Evolutionary conservation across 2,329 filamentous ascomycete genomes (phyloP).

Genomic region (Venturia oleaginea): DNA sequence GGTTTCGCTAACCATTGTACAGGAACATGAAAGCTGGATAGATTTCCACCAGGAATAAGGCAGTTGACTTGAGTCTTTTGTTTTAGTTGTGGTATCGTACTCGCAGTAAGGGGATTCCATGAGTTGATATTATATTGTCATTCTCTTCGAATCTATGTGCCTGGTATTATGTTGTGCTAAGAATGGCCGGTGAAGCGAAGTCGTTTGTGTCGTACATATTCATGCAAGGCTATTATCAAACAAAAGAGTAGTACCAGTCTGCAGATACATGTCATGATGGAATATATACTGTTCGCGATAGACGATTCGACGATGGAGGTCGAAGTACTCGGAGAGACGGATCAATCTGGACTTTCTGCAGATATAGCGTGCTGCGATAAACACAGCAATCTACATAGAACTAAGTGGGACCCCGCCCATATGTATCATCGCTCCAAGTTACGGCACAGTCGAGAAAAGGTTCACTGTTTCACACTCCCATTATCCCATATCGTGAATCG

Average conservation of each 20-base stretch:
- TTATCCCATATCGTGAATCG: not conserved
- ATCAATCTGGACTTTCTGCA: not conserved
- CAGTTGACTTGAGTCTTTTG: too few species aligned
- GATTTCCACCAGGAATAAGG: not conserved
- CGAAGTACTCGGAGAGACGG: too few species aligned
- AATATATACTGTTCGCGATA: too few species aligned
- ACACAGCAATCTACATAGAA: not conserved
- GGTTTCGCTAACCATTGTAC: not conserved
- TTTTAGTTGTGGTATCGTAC: too few species aligned
- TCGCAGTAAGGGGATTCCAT: too few species aligned
- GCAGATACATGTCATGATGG: not conserved
- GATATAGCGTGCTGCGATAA: slow-evolving; percentile 1
- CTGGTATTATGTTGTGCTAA: too few species aligned
- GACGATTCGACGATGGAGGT: too few species aligned
- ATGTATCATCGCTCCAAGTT: not conserved
- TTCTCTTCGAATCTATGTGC: too few species aligned
- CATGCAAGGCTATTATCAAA: not conserved
- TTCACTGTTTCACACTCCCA: not conserved
- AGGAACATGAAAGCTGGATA: slow-evolving; percentile 13
- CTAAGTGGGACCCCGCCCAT: not conserved
- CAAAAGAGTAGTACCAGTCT: not conserved
- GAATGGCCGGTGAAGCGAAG: too few species aligned
- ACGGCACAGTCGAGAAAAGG: not conserved
- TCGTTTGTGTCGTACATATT: not conserved
- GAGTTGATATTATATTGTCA: too few species aligned